Percentiles rank a stretch among this genome's conserved stretches.
Evolutionary conservation across 345 rosid genomes (phyloP).

Genomic region (Moricandia moricandioides): DNA sequence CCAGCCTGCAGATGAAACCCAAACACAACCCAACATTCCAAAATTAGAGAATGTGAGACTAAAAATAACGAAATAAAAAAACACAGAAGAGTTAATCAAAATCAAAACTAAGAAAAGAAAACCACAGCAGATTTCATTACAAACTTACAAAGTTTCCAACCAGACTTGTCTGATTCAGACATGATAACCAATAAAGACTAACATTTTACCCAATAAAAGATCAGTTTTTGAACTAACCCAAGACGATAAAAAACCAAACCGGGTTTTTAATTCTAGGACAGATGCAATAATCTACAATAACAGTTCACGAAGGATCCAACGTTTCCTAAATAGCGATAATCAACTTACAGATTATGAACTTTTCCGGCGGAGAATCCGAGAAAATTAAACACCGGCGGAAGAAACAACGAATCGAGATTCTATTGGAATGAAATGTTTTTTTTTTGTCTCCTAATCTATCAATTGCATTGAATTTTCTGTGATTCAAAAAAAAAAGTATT

Average conservation of each 20-base stretch:
- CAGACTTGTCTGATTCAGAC: not conserved
- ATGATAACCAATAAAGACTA: constrained; percentile 6
- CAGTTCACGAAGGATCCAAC: not conserved
- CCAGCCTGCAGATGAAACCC: constrained; percentile 27
- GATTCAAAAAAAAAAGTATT: not conserved
- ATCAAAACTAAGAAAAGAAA: not conserved
- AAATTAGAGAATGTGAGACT: constrained; percentile 23
- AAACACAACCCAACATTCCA: constrained; percentile 28
- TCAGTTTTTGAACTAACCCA: constrained; percentile 13
- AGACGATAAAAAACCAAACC: not conserved
- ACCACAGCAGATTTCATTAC: not conserved
- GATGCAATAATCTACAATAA: constrained; percentile 2
- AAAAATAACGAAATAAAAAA: not conserved
- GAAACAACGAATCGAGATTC: constrained; percentile 24
- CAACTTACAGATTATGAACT: constrained; percentile 32
- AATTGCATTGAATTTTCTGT: not conserved
- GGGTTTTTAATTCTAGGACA: not conserved
- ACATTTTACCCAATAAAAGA: not conserved
- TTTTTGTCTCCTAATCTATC: not conserved
- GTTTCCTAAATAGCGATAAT: constrained; percentile 4
- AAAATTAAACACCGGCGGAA: constrained; percentile 3
- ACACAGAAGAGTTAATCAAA: not conserved
- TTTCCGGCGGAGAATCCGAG: constrained; percentile 28
- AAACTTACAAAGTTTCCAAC: constrained; percentile 14
- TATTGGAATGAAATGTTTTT: not conserved